Percentiles rank a stretch among this genome's conserved stretches.
Conservation (phyloP, 202 grass and related monocot genomes). For the Cymbopogon flexuosus region DNA sequence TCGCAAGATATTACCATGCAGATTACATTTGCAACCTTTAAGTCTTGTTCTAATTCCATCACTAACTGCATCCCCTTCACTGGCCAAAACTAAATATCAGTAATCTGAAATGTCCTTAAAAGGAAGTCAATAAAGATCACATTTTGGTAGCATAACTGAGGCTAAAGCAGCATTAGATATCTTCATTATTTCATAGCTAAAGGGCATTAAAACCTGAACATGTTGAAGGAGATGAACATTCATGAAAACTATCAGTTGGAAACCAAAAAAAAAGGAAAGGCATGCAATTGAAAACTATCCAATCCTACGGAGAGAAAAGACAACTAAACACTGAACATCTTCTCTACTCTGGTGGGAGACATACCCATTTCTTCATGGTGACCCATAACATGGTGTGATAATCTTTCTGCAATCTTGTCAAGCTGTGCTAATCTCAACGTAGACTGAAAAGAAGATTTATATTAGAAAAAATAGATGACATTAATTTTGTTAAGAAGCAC, state of each 20-base stretch:
- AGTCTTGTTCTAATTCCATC: conserved; percentile 93
- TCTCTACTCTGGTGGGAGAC: conserved; percentile 24
- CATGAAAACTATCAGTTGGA: neutral
- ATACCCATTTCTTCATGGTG: conserved; percentile 98
- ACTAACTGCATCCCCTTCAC: conserved; percentile 99
- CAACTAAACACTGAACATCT: conserved; percentile 12
- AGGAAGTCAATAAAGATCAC: neutral
- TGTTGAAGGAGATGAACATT: neutral
- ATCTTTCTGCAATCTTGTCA: conserved; percentile 85
- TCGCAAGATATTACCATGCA: conserved; percentile 65
- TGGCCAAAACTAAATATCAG: conserved; percentile 66
- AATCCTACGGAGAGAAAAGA: neutral
- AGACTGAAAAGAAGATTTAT: conserved; percentile 48
- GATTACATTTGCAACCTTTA: conserved; percentile 95
- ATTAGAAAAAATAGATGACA: neutral
- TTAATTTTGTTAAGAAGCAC: conserved; percentile 12
- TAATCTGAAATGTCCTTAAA: conserved; percentile 31
- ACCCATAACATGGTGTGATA: conserved; percentile 93
- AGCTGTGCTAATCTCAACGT: conserved; percentile 87
- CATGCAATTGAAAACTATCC: conserved; percentile 14
- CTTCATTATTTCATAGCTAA: conserved; percentile 21
- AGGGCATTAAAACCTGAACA: conserved; percentile 4
- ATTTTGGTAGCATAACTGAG: conserved; percentile 9
- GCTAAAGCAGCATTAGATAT: conserved; percentile 2
- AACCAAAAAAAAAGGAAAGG: neutral